Evolutionary conservation across 1,284 basidiomycete genomes (phyloP).

Genomic region (Moesziomyces sp.): DNA sequence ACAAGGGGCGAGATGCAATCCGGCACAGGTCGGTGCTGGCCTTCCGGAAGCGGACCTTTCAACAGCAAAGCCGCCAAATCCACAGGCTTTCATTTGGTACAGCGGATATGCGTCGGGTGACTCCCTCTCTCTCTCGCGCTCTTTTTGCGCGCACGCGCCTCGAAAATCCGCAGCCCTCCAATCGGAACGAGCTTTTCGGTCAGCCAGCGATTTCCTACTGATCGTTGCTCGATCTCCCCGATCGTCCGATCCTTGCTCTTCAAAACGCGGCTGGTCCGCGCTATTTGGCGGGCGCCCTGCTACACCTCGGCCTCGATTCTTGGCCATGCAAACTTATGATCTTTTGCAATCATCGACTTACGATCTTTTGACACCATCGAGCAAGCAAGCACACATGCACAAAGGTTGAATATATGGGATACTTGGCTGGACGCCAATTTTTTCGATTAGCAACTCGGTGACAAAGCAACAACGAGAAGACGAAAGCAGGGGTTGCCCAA

Average conservation of each 20-base stretch:
- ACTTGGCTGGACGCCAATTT: constrained; percentile 23
- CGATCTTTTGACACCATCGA: not conserved
- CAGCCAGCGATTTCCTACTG: constrained; percentile 6
- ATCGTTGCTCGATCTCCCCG: not conserved
- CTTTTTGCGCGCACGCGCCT: constrained; percentile 6
- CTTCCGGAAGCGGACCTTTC: constrained; percentile 35
- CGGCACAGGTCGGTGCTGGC: not conserved
- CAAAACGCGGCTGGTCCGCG: not conserved
- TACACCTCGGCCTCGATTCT: too few species aligned
- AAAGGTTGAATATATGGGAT: not conserved
- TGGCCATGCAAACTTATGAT: too few species aligned
- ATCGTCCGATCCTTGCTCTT: not conserved
- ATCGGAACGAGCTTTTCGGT: constrained; percentile 23
- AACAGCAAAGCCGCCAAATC: constrained; percentile 16
- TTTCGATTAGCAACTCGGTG: constrained; percentile 19
- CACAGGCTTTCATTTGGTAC: not conserved
- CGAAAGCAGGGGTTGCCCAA: constrained; percentile 5
- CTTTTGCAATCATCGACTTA: not conserved
- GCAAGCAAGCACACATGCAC: not conserved
- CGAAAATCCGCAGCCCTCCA: constrained; percentile 4
- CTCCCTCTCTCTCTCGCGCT: not conserved
- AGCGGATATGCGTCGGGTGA: not conserved
- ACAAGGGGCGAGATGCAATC: not conserved
- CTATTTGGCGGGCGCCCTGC: not conserved
- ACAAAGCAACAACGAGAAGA: constrained; percentile 2